Evolutionary conservation across 2,329 filamentous ascomycete genomes (phyloP), one percentile per base, ranked within the genome.

Genomic region (Stagonosporopsis tanaceti): DNA sequence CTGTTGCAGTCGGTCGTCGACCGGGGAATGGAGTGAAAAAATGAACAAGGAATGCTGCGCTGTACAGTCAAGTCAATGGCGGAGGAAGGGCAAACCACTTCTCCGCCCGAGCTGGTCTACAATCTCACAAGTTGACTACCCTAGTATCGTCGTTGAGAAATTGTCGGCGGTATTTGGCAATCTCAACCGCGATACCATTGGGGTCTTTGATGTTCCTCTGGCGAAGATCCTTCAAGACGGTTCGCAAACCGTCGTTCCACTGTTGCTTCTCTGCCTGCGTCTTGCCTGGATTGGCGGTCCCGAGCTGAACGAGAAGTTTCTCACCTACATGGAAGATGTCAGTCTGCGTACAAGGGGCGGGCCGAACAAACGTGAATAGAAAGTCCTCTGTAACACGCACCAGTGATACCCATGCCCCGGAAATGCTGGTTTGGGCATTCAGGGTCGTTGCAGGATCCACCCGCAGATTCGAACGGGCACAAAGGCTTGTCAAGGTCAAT

Each of bases 391-490:
- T 53, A 59, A 57, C 67, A 91, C 90, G 86, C 85, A 96, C 92
- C 92, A 78, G 84, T 85, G 71, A 92, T 80, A 70, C 80, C 81
- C 79, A 94, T 89, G 60, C 86, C 82, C 66, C 84, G 82, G 74
- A 96, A 93, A 79, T 99, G 95, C 80, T 98, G 89, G 63, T 80
- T 88, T 53, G 86, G 80, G 78, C 95, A 99, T 52, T 85, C 81
- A 57, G 79, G 75, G 71, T 93, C 91, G 65, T 89, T 88, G 84
- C 95, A 98, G 64, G 82, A 80, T 59, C 87, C 87, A 50, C 87
- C 88, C 45, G 83, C 82, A 61, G 91, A 79, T 76, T 96, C 91
- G 68, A 86, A 89, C 35, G 87, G 89, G 77, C 95, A 99, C 46
- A 98, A 72, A 60, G 86, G 85, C 66, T 85, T 88, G 59, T 86